Conservation (phyloP, 2,329 filamentous ascomycete species). For the Trichophyton mentagrophytes region DNA sequence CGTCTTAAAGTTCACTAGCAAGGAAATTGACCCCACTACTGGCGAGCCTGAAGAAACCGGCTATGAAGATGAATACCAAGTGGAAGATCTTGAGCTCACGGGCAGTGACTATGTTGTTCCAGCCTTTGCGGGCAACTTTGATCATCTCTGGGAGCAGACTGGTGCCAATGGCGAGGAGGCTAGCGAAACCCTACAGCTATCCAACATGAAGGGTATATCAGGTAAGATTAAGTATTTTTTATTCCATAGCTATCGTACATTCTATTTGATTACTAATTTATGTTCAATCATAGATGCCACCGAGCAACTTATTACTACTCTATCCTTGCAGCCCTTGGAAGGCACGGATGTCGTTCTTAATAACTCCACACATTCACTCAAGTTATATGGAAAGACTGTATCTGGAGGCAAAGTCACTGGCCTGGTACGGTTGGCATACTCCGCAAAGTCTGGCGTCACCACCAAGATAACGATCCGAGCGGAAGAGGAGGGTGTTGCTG, state of each 20-base stretch:
- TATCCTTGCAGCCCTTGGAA: slow-evolving; percentile 87
- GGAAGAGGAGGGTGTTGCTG: slow-evolving; percentile 84
- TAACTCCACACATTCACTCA: slow-evolving; percentile 83
- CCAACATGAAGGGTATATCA: slow-evolving; percentile 79
- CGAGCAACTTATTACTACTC: slow-evolving; percentile 70
- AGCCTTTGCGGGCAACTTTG: slow-evolving; percentile 87
- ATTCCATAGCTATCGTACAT: slow-evolving; percentile 6
- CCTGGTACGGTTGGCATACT: slow-evolving; percentile 84
- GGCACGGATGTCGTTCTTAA: slow-evolving; percentile 84
- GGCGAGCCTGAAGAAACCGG: slow-evolving; percentile 80
- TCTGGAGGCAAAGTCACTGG: slow-evolving; percentile 79
- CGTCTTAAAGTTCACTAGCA: slow-evolving; percentile 89
- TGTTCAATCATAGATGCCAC: slow-evolving; percentile 58
- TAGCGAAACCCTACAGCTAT: slow-evolving; percentile 79
- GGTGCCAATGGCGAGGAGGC: slow-evolving; percentile 80
- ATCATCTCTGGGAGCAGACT: slow-evolving; percentile 88
- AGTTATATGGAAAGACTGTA: slow-evolving; percentile 90
- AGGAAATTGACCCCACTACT: slow-evolving; percentile 94
- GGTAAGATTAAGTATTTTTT: slow-evolving; percentile 43
- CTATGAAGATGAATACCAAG: slow-evolving; percentile 96
- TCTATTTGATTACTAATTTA: slow-evolving; percentile 2
- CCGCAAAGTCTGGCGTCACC: slow-evolving; percentile 81
- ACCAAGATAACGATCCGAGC: slow-evolving; percentile 87
- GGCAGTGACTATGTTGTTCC: slow-evolving; percentile 92
- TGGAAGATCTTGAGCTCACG: slow-evolving; percentile 79